Evolutionary conservation across 495 filamentous ascomycete genomes (phyloP), one percentile per base, ranked within the genome.

Genomic region (Tricharina praecox): DNA sequence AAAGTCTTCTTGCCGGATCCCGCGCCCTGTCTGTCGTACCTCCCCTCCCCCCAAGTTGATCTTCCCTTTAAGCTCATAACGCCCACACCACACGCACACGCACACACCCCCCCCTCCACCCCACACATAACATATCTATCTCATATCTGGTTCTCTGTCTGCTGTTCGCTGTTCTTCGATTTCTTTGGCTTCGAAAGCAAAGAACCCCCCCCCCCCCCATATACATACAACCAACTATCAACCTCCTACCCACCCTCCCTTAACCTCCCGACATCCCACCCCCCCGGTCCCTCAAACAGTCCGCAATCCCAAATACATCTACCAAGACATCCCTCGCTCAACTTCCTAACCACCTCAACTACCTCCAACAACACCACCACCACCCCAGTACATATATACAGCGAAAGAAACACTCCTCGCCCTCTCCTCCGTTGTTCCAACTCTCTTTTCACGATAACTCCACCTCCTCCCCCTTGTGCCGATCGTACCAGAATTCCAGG

Each of bases 21-120:
- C 43, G 43, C 43, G 26, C 43, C 26, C 33, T 46, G 35, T n/a
- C 43, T 46, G 43, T 33, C 43, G 43, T 46, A 35, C 43, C 18
- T 28, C 40, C 26, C 20, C 13, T 23, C 18, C 43, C 40, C 26
- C 20, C 13, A 19, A 43, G 40, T 7, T 15, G 43, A 46, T 46
- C 43, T 46, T 46, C 20, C 43, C 43, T 44, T 46, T 46, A 46
- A 46, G 43, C 43, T 35, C 30, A 25, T 15, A 13, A n/a, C 21
- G n/a, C 15, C 26, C 41, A 15, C 26, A 11, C 41, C 13, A 8
- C 25, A 24, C n/a, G n/a, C n/a, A 3, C 18, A 24, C 18, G 10
- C 41, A 16, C 25, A 24, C 41, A 23, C 41, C 18, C 20, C 43
- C 25, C 20, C 40, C 40, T 18, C 23, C 28, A n/a, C 43, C 28